Evolutionary conservation across 306 rosid genomes (phyloP).

Genomic region (Cajanus cajan): DNA sequence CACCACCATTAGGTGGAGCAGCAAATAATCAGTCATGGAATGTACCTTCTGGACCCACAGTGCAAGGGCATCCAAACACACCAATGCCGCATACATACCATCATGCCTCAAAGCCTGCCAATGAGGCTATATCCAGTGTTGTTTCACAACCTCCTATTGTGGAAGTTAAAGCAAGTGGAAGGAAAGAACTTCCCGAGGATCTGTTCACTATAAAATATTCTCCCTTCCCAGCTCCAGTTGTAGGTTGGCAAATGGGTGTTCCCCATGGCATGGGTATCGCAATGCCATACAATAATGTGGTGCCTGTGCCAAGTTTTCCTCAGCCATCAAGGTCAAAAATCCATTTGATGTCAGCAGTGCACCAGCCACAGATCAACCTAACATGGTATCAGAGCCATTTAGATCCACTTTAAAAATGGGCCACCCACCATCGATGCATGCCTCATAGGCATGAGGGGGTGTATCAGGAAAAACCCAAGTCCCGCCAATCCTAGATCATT

Average conservation of each 20-base stretch:
- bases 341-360: constrained; percentile 74
- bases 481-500: too few relatives aligned
- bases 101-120: constrained; percentile 40
- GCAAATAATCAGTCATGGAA: constrained; percentile 72
- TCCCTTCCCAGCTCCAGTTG: constrained; percentile 56
- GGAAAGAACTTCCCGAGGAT: constrained; percentile 79
- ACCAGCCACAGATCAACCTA: constrained; percentile 55
- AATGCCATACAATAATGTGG: constrained; percentile 57
- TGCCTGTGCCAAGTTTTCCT: constrained; percentile 54
- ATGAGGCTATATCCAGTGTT: constrained; percentile 34
- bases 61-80: constrained; percentile 52
- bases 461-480: too few relatives aligned
- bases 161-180: constrained; percentile 58
- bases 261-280: constrained; percentile 64
- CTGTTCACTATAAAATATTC: constrained; percentile 60
- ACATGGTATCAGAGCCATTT: too few relatives aligned
- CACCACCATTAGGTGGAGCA: constrained; percentile 47
- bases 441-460: too few relatives aligned
- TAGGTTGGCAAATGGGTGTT: constrained; percentile 78
- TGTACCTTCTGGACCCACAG: constrained; percentile 36
- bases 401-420: too few relatives aligned
- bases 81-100: constrained; percentile 51
- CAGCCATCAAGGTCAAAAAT: constrained; percentile 65
- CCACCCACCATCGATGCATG: too few relatives aligned
- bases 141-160: constrained; percentile 49